Conservation (phyloP, 805 yeast genomes). For the Candida glaebosa region DNA sequence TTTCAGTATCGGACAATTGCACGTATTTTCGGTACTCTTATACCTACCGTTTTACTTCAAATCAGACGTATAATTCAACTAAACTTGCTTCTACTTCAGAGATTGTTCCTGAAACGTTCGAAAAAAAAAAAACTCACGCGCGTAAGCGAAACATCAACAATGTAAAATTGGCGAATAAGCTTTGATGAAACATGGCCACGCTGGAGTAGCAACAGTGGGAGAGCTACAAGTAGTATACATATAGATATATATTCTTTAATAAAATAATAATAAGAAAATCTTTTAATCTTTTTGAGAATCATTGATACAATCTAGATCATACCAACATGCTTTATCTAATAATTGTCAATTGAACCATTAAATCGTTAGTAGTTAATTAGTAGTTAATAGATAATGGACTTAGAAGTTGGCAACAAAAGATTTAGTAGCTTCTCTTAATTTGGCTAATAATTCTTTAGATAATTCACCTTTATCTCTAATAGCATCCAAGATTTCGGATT, state of each 20-base stretch:
- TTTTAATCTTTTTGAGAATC: conserved; percentile 5
- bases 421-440: conserved; percentile 89
- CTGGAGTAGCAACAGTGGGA: neutral
- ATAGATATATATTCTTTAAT: conserved; percentile 6
- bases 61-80: too few species aligned
- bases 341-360: conserved; percentile 3
- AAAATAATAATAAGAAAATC: conserved; percentile 7
- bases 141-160: neutral
- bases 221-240: conserved; percentile 1
- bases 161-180: too few species aligned
- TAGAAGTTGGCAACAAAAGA: conserved; percentile 87
- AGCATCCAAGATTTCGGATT: conserved; percentile 75
- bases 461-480: conserved; percentile 89
- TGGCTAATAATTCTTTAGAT: conserved; percentile 78
- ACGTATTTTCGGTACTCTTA: neutral
- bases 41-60: too few species aligned
- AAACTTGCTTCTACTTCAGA: too few species aligned
- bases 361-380: conserved; percentile 7
- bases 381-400: conserved; percentile 12
- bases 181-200: neutral
- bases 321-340: conserved; percentile 5
- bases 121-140: neutral
- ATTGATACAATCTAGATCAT: conserved; percentile 2
- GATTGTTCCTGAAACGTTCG: neutral
- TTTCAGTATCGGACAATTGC: neutral